These are phyloP conservation scores for Halophytophthora polymorphica DNA, from an alignment of 352 stramenopile genomes.

Conservation along the genomic window DNA sequence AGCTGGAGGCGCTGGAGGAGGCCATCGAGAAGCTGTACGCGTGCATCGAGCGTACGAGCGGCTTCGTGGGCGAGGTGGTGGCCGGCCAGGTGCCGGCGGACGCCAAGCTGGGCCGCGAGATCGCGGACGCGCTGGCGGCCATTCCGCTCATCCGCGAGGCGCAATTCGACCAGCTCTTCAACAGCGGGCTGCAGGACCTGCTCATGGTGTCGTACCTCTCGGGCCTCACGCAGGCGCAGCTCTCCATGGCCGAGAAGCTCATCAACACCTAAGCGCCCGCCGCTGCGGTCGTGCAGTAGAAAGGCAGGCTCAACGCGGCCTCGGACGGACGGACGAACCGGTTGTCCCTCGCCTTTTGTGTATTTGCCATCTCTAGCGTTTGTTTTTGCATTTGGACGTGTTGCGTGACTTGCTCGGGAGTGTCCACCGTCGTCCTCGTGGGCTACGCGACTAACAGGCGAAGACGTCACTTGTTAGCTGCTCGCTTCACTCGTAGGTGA, in stretches of 20 bases:
- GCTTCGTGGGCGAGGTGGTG: slow-evolving; percentile 92
- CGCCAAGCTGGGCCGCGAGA: slow-evolving; percentile 88
- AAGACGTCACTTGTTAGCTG: too few relatives aligned
- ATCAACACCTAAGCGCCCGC: slow-evolving; percentile 84
- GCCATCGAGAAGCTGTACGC: slow-evolving; percentile 89
- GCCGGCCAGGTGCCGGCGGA: slow-evolving; percentile 74
- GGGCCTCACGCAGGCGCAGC: slow-evolving; percentile 96
- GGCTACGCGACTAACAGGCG: too few relatives aligned
- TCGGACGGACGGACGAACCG: too few relatives aligned
- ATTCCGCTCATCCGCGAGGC: slow-evolving; percentile 93
- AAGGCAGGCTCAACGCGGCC: too few relatives aligned
- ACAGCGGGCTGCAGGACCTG: slow-evolving; percentile 96
- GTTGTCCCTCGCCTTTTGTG: too few relatives aligned
- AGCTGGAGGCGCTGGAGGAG: slow-evolving; percentile 66
- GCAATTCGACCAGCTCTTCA: slow-evolving; percentile 97
- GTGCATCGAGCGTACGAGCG: slow-evolving; percentile 87
- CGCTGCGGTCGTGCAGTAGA: too few relatives aligned
- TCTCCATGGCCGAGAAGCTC: slow-evolving; percentile 97
- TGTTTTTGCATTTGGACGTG: too few relatives aligned
- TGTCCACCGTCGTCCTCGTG: too few relatives aligned
- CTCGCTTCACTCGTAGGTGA: slow-evolving; percentile 49
- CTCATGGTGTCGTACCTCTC: slow-evolving; percentile 98
- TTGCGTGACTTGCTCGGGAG: too few relatives aligned
- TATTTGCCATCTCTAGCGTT: too few relatives aligned
- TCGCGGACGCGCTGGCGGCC: slow-evolving; percentile 91